phyloP scores from a whole-genome alignment of 306 rosid species.

The Luffa aegyptiaca region DNA sequence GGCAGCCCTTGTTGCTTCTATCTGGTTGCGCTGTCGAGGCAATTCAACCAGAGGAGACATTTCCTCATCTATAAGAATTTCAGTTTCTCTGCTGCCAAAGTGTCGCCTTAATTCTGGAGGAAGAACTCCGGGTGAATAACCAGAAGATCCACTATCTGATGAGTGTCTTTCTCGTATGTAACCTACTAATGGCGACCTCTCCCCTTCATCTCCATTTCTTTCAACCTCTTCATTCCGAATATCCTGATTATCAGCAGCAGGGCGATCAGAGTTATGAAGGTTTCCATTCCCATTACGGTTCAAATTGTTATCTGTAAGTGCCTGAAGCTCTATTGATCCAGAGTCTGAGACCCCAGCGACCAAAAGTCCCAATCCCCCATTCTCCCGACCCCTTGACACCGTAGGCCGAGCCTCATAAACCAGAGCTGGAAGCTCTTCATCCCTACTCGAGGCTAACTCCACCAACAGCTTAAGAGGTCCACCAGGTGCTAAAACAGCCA shows the following conservation, averaged over 20 bases:
- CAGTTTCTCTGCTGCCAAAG: conserved; percentile 22
- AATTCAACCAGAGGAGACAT: conserved; percentile 61
- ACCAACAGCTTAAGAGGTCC: conserved; percentile 86
- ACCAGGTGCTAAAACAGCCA: conserved; percentile 87
- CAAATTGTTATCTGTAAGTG: conserved; percentile 18
- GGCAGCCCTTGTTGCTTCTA: conserved; percentile 16
- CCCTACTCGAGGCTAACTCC: conserved; percentile 72
- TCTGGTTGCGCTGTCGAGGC: conserved; percentile 22
- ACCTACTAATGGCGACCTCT: conserved; percentile 52
- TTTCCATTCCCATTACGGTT: conserved; percentile 11
- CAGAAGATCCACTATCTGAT: conserved; percentile 25
- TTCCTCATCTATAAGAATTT: conserved; percentile 32
- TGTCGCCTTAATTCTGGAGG: conserved; percentile 13
- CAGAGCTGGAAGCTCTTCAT: conserved; percentile 87
- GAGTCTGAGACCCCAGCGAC: conserved; percentile 50
- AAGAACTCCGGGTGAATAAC: conserved; percentile 16
- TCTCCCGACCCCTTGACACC: conserved; percentile 16
- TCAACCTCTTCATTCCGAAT: conserved; percentile 8
- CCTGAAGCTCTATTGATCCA: conserved; percentile 71
- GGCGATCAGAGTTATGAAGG: conserved; percentile 9
- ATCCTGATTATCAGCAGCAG: conserved; percentile 14
- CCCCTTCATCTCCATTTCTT: conserved; percentile 23
- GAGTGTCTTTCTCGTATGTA: conserved; percentile 20
- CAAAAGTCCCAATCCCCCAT: conserved; percentile 34
- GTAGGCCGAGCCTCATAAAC: conserved; percentile 90